Evolutionary conservation across 805 yeast genomes (phyloP).

Genomic region (Saturnispora sekii): DNA sequence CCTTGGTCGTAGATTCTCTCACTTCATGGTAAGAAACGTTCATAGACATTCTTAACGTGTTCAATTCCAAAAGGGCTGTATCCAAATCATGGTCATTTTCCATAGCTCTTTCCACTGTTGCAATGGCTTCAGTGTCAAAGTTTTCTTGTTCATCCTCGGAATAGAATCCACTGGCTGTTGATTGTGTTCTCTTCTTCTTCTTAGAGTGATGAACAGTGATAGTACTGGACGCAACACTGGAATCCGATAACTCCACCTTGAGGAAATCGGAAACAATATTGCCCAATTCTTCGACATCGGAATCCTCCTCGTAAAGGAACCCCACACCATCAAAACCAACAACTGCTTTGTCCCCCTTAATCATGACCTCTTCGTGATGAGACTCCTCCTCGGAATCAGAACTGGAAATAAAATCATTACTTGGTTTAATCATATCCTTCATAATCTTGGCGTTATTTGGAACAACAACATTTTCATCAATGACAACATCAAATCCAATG

Average conservation of each 20-base stretch:
- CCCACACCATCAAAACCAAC: constrained; percentile 46
- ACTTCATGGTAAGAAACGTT: constrained; percentile 93
- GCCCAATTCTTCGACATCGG: constrained; percentile 33
- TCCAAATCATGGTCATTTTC: constrained; percentile 89
- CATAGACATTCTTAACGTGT: constrained; percentile 95
- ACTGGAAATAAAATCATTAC: constrained; percentile 8
- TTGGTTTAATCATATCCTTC: constrained; percentile 32
- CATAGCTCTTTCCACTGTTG: constrained; percentile 85
- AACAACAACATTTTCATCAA: constrained; percentile 45
- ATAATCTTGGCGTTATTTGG: constrained; percentile 44
- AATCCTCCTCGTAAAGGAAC: constrained; percentile 40
- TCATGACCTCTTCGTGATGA: constrained; percentile 11
- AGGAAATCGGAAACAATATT: constrained; percentile 35
- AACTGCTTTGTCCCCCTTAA: constrained; percentile 22
- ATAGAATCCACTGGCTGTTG: constrained; percentile 28
- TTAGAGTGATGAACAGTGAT: constrained; percentile 24
- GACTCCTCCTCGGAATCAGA: constrained; percentile 21
- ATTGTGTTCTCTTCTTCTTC: constrained; percentile 31
- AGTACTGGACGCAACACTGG: constrained; percentile 42
- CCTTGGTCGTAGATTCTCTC: constrained; percentile 66
- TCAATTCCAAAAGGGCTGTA: constrained; percentile 85
- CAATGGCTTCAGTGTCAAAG: constrained; percentile 83
- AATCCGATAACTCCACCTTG: constrained; percentile 40
- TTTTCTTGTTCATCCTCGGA: constrained; percentile 48
- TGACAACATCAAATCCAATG: constrained; percentile 63